Conservation (phyloP, 2,329 filamentous ascomycete species). For the Talaromyces sp. region DNA sequence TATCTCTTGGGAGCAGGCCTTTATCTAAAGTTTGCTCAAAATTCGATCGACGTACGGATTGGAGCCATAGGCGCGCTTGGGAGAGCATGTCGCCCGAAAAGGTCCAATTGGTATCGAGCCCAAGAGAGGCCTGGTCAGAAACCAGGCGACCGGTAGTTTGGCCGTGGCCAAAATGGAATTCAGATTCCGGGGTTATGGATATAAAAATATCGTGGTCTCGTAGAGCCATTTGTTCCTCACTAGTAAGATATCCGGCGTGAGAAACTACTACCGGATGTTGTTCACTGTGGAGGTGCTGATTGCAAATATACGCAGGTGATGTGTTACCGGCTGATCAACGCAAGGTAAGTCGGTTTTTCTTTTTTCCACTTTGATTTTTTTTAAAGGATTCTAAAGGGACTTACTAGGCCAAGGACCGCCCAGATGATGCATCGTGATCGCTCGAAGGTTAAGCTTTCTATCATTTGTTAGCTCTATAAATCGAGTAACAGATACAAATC, state of each 20-base stretch:
- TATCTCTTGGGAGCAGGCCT: background rate
- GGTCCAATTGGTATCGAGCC: conserved; percentile 52
- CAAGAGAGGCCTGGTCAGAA: conserved; percentile 49
- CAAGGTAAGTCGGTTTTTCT: background rate
- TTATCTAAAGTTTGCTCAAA: background rate
- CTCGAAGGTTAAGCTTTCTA: background rate
- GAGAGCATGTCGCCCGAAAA: conserved; percentile 48
- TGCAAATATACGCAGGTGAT: background rate
- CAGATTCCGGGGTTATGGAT: conserved; percentile 55
- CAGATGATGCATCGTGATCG: conserved; percentile 21
- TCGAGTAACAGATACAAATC: background rate
- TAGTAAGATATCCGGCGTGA: background rate
- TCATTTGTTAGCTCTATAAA: background rate
- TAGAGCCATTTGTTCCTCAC: conserved; percentile 35
- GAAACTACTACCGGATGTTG: background rate
- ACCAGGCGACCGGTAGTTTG: conserved; percentile 41
- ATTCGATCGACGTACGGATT: conserved; percentile 18
- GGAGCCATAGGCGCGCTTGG: conserved; percentile 53
- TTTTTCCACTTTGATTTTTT: too few species aligned
- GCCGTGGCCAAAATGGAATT: conserved; percentile 54
- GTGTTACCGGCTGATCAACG: background rate
- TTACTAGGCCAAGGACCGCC: conserved; percentile 45
- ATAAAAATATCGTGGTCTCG: conserved; percentile 49
- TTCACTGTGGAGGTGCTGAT: background rate
- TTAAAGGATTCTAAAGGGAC: conserved; percentile 11